These are phyloP conservation scores for Malassezia vespertilionis DNA, from an alignment of 1,284 basidiomycete species.

Conservation along the genomic window DNA sequence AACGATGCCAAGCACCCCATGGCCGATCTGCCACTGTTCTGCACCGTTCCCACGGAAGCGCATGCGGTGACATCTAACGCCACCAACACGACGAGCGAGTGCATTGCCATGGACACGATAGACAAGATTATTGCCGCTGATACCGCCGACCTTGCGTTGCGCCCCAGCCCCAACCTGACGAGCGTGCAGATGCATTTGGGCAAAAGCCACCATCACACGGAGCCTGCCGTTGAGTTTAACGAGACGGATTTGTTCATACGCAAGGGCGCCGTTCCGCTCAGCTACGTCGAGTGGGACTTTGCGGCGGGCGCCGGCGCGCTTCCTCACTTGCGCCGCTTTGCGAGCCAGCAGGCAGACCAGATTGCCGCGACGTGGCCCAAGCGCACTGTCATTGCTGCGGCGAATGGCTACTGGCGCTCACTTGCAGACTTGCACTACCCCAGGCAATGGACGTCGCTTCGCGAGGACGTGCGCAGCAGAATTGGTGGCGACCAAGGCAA, in stretches of 20 bases:
- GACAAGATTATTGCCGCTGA: conserved; percentile 2
- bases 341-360: conserved; percentile 16
- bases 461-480: conserved; percentile 22
- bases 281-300: conserved; percentile 45
- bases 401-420: conserved; percentile 35
- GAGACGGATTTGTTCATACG: conserved; percentile 30
- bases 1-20: not conserved
- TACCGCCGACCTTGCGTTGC: conserved; percentile 4
- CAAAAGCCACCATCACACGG: no score
- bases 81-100: not conserved
- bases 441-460: conserved; percentile 17
- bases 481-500: conserved; percentile 9
- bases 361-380: conserved; percentile 16
- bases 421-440: conserved; percentile 27
- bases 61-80: not conserved
- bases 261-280: conserved; percentile 42
- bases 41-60: conserved; percentile 3
- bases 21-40: not conserved
- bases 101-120: conserved; percentile 11
- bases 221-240: conserved; percentile 22
- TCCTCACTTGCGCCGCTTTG: conserved; percentile 26
- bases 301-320: conserved; percentile 23
- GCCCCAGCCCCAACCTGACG: conserved; percentile 3
- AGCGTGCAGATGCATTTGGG: no score
- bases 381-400: conserved; percentile 25